Evolutionary conservation across 2,329 filamentous ascomycete genomes (phyloP), one percentile per base, ranked within the genome.

Genomic region (Parasarocladium wereldwijsianum): DNA sequence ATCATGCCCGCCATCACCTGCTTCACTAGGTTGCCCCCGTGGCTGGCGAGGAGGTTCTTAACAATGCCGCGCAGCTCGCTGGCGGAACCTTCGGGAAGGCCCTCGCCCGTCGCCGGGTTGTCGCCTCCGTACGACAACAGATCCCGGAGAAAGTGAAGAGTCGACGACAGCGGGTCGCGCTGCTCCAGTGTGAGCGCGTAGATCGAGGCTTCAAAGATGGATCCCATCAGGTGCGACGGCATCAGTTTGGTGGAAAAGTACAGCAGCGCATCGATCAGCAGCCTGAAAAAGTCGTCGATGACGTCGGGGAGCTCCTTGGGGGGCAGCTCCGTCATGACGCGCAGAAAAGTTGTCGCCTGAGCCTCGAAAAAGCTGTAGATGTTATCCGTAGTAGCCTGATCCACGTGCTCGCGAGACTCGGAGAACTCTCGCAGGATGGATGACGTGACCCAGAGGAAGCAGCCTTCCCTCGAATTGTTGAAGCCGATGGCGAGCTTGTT

Each of bases 401-500:
- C 78, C 13, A 96, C 81, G 36, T 81, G 73, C 42, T 93, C 85
- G 24, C 81, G 73, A 24, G 87, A 85, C 43, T 93, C 83, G 0
- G 84, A 90, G 48, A 96, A 98, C 51, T 98, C 90, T 35, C 90
- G 79, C 17, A 98, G 69, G 38, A 98, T 92, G 7, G 87, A 84
- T 39, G 86, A 82, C 3, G 87, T 94, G 2, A 90, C 87, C 90
- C 90, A 98, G n/a, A 98, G 64, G 65, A 98, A 98, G 51, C 87
- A 94, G 9, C 90, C 90, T 54, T 98, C 87, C 36, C 76, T 72
- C 8, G 87, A 94, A 12, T 70, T 67, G 32, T 79, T 69, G 50
- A 98, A 98, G 4, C 87, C 86, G 38, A 66, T 68, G 1, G 83
- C 83, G 34, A 98, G 69, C 53, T 87, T 92, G 43, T 87, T 81